phyloP scores from a whole-genome alignment of 768 basidiomycete species.

The Lactarius akahatsu region DNA sequence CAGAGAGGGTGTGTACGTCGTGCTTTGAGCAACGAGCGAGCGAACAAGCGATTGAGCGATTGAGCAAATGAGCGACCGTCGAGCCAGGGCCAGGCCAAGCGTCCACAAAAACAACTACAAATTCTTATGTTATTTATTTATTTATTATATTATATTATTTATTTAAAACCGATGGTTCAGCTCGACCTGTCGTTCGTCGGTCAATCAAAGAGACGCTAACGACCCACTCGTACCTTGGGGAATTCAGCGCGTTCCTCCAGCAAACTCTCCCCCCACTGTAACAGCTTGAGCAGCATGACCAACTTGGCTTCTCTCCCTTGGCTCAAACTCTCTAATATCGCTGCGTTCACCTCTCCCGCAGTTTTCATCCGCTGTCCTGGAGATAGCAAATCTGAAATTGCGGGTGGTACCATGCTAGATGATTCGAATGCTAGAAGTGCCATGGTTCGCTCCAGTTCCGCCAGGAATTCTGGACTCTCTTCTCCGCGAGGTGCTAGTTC shows the following conservation, averaged over 20 bases:
- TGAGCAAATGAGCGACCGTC: neutral
- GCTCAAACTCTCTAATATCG: conserved; percentile 88
- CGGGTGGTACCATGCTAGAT: conserved; percentile 54
- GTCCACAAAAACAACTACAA: conserved; percentile 1
- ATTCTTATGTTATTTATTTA: conserved; percentile 4
- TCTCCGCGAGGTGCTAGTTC: conserved; percentile 95
- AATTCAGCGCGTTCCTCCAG: conserved; percentile 77
- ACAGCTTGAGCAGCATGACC: conserved; percentile 73
- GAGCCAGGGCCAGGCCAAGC: neutral
- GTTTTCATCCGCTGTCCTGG: conserved; percentile 90
- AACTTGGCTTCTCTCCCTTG: conserved; percentile 93
- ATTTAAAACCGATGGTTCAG: conserved; percentile 6
- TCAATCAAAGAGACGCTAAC: conserved; percentile 28
- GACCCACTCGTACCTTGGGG: conserved; percentile 57
- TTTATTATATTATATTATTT: neutral
- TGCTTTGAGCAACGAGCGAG: neutral
- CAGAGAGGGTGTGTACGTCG: neutral
- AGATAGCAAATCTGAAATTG: conserved; percentile 77
- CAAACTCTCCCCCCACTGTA: conserved; percentile 86
- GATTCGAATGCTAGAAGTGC: conserved; percentile 83
- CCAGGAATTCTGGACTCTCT: conserved; percentile 89
- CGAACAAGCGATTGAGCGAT: conserved; percentile 1
- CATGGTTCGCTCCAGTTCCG: conserved; percentile 94
- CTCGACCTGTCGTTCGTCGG: conserved; percentile 13
- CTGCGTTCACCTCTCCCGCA: conserved; percentile 94